These are phyloP conservation scores for Globisporangium splendens DNA, from an alignment of 352 stramenopile genomes.

Conservation along the genomic window DNA sequence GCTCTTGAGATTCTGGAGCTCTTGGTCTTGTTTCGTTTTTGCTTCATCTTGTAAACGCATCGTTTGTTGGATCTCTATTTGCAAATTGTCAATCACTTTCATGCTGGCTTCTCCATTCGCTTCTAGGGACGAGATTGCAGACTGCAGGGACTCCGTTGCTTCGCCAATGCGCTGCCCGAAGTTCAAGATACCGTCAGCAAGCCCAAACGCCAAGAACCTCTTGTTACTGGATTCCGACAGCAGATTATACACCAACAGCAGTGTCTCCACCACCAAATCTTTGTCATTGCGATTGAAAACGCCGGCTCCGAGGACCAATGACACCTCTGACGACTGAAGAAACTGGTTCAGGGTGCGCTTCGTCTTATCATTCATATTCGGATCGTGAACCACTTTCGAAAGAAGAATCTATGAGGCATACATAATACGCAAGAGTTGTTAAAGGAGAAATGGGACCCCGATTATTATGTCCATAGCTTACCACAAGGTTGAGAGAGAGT, in stretches of 20 bases:
- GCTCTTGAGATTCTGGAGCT: conserved; percentile 48
- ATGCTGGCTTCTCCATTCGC: conserved; percentile 38
- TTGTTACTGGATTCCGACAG: conserved; percentile 51
- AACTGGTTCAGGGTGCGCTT: conserved; percentile 70
- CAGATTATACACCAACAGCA: conserved; percentile 54
- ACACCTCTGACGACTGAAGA: conserved; percentile 68
- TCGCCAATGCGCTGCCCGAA: conserved; percentile 52
- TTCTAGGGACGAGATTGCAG: conserved; percentile 45
- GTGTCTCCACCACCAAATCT: conserved; percentile 56
- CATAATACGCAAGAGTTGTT: background rate
- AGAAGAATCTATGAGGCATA: conserved; percentile 45
- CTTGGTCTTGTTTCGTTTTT: conserved; percentile 60
- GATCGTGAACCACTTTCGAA: conserved; percentile 42
- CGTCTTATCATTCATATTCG: conserved; percentile 54
- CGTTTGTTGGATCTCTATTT: conserved; percentile 58
- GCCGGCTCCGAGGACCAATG: conserved; percentile 48
- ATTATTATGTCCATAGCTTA: too few species aligned
- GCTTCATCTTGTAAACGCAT: conserved; percentile 49
- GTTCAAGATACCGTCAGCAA: conserved; percentile 60
- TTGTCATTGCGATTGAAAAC: conserved; percentile 67
- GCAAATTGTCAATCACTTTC: conserved; percentile 49
- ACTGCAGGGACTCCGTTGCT: conserved; percentile 52
- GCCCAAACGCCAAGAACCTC: conserved; percentile 50
- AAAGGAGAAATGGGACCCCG: too few species aligned
- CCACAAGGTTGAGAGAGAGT: conserved; percentile 69